Base-by-base conservation (phyloP, 306 rosid genomes). In the Senna tora region DNA sequence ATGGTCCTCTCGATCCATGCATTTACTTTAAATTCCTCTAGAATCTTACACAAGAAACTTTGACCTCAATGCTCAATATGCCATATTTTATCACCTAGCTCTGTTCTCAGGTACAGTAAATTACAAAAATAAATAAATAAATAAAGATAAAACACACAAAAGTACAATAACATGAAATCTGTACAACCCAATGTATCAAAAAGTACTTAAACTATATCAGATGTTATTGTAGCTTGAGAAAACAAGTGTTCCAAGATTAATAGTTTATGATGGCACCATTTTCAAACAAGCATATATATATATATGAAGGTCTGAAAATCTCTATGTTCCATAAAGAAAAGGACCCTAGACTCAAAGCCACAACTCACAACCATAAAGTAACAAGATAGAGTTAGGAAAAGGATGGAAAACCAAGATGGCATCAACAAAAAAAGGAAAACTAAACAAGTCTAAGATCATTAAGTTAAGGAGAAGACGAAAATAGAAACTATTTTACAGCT, bases 1-100 rank as follows among this genome's bases (percentile, higher is more conserved):
- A 60, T 81, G 92, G 84, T 93, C 97, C 84, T 89, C 87, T 41
- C 90, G 98, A 89, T 93, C 98, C 98, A 93, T 93, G 94, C 89
- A 90, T 86, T 88, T 85, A 87, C 82, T 81, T 76, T 61, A 21
- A 75, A 68, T 20, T 61, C 39, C 78, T 55, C 38, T n/a, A 9
- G 43, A 61, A 57, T 76, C 79, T 77, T 79, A 73, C 72, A 53
- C 81, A 38, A 62, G 57, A 34, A 75, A 78, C 68, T 34, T 16
- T 10, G 60, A 75, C 55, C 71, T 54, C 79, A 57, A 79, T 57
- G 19, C 74, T 57, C 78, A 72, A 47, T 59, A 41, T 10, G 49
- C 76, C 58, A 62, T 77, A 60, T 54, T 59, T 60, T 61, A 42
- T 50, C 77, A 36, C 73, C 79, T 20, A 62, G 49, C 74, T 60